Conservation (phyloP, 768 basidiomycete species). For the Tulasnella sp. region DNA sequence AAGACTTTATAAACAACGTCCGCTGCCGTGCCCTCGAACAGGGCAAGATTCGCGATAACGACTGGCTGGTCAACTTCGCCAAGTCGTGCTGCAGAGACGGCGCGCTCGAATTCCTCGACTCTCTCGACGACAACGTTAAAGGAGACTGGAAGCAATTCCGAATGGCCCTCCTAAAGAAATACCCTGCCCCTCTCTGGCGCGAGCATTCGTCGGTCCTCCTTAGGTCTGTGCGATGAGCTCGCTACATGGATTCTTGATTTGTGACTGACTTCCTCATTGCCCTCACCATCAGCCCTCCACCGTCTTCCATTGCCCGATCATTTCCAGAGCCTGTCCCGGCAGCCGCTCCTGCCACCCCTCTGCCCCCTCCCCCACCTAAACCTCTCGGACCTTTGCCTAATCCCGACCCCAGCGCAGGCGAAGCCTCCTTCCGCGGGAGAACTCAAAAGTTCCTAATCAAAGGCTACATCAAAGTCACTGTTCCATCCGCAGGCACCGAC, state of each 20-base stretch:
- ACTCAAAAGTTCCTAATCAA: neutral
- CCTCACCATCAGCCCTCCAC: neutral
- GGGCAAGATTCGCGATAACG: neutral
- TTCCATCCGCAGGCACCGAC: neutral
- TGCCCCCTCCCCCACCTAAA: neutral
- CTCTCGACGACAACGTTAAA: neutral
- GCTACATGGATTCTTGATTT: neutral
- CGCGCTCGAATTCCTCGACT: neutral
- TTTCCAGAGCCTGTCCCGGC: neutral
- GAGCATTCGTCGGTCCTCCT: neutral
- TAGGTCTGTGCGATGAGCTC: neutral
- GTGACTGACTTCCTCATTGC: neutral
- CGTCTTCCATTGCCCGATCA: neutral
- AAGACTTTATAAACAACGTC: neutral
- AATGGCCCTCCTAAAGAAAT: neutral
- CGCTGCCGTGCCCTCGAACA: neutral
- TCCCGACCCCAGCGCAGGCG: neutral
- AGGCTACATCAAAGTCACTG: neutral
- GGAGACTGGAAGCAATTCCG: neutral
- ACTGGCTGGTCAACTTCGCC: neutral
- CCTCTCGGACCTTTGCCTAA: neutral
- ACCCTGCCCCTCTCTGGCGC: neutral
- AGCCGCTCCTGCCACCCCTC: too few species aligned
- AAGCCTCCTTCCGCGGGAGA: neutral
- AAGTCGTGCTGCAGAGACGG: neutral